These are phyloP conservation scores for Rhododendron ferrugineum DNA, from an alignment of 148 eudicot species.

Conservation along the genomic window DNA sequence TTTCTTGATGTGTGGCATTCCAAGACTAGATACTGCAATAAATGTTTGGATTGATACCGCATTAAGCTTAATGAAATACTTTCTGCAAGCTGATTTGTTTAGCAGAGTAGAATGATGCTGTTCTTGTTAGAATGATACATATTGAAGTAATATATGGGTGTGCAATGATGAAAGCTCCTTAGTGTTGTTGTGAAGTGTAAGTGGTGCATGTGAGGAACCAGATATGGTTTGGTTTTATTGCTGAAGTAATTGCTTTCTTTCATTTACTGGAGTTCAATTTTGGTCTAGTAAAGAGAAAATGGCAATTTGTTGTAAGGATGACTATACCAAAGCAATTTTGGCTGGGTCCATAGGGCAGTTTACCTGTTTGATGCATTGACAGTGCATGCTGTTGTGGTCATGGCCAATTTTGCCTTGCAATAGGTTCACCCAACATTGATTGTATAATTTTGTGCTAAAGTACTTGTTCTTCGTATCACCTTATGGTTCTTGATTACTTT, in stretches of 20 bases:
- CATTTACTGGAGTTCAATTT: not conserved
- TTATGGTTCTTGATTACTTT: too few relatives aligned
- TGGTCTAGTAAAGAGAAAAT: not conserved
- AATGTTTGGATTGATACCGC: not conserved
- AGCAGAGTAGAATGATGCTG: not conserved
- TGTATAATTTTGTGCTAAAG: too few relatives aligned
- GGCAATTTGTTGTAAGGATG: not conserved
- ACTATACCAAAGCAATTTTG: too few relatives aligned
- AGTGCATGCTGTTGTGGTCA: too few relatives aligned
- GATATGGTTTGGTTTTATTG: not conserved
- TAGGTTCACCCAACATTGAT: too few relatives aligned
- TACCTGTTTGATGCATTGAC: too few relatives aligned
- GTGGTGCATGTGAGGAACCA: not conserved
- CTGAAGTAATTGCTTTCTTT: not conserved
- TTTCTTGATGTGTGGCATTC: not conserved
- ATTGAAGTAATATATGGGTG: not conserved
- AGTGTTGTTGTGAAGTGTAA: not conserved
- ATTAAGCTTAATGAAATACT: not conserved
- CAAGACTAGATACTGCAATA: not conserved
- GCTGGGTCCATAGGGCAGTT: too few relatives aligned
- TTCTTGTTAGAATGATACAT: not conserved
- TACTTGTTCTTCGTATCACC: too few relatives aligned
- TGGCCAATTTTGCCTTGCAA: too few relatives aligned
- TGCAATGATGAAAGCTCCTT: not conserved
- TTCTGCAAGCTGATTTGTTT: not conserved